phyloP scores from a whole-genome alignment of 2,329 filamentous ascomycete genomes.

The Sordariomycetes sp. region DNA sequence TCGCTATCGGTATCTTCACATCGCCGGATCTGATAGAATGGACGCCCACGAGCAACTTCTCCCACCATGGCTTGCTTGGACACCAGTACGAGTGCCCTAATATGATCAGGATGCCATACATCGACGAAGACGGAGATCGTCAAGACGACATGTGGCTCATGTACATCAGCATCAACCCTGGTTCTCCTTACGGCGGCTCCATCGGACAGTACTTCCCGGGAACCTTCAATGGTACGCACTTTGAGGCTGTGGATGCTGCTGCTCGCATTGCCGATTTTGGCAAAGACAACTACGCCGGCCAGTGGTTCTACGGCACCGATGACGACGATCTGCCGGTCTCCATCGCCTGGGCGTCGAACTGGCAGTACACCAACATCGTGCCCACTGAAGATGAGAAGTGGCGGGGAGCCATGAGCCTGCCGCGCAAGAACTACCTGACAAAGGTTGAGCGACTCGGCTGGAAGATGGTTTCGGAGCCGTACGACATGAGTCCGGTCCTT shows the following conservation, averaged over 20 bases:
- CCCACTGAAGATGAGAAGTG: conserved; percentile 20
- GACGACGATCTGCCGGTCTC: conserved; percentile 17
- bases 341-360: conserved; percentile 25
- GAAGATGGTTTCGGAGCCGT: conserved; percentile 39
- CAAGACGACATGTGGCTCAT: conserved; percentile 29
- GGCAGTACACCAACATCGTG: conserved; percentile 19
- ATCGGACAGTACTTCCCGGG: conserved; percentile 48
- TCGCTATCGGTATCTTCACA: conserved; percentile 51
- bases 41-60: conserved; percentile 44
- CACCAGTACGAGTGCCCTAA: conserved; percentile 57
- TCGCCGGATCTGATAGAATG: conserved; percentile 49
- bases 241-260: conserved; percentile 21
- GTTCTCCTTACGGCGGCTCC: conserved; percentile 46
- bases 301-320: conserved; percentile 19
- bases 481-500: conserved; percentile 37
- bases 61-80: conserved; percentile 39
- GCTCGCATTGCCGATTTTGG: conserved; percentile 22
- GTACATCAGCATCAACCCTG: conserved; percentile 45
- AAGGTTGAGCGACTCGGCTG: conserved; percentile 40
- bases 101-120: conserved; percentile 41
- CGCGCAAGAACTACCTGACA: conserved; percentile 23
- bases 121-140: conserved; percentile 21
- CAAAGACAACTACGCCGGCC: conserved; percentile 25
- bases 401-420: conserved; percentile 20
- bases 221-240: conserved; percentile 56